Evolutionary conservation across 2,329 filamentous ascomycete genomes (phyloP), one percentile per base, ranked within the genome.

Genomic region (Aureobasidium sp.): DNA sequence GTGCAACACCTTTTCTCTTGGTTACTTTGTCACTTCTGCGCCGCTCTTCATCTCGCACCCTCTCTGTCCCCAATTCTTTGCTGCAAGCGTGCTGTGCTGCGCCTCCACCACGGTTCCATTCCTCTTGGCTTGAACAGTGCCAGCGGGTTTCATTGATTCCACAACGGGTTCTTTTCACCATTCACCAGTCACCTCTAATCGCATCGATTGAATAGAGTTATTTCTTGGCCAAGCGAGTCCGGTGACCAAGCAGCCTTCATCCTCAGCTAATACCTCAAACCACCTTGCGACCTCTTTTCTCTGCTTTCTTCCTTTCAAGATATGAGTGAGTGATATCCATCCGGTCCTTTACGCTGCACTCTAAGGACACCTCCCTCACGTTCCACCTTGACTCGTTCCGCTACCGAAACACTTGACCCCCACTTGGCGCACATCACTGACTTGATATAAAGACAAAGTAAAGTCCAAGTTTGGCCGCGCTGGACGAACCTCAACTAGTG

Each of bases 391-490:
- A 17, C 20, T 47, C 55, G 42, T 14, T 14, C 55, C 42, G 53
- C 25, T 31, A 22, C 55, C 31, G 31, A 58, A 44, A 37, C 20
- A 48, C 9, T 37, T 29, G n/a, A 7, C 20, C 14, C 22, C 20
- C 39, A 15, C 51, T 52, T 56, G 60, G 49, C 60, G 34, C 60
- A 45, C 2, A 22, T 49, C 12, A 29, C 58, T 61, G 39, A 48
- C 51, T 12, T 44, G 59, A 15, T 27, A 41, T n/a, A 58, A 45
- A 62, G 61, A 63, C 37, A 63, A 59, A 34, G 57, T 65, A 42
- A 65, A 59, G 41, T 48, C 59, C 29, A 36, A 64, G 48, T 65
- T 63, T 47, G 51, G 48, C 49, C 52, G 53, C 31, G 53, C 45
- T 14, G 64, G 62, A 44, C 52, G 64, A 17, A 60, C 44, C 29